Conservation (phyloP, 2,329 filamentous ascomycete species). For the Huntiella abstrusa region DNA sequence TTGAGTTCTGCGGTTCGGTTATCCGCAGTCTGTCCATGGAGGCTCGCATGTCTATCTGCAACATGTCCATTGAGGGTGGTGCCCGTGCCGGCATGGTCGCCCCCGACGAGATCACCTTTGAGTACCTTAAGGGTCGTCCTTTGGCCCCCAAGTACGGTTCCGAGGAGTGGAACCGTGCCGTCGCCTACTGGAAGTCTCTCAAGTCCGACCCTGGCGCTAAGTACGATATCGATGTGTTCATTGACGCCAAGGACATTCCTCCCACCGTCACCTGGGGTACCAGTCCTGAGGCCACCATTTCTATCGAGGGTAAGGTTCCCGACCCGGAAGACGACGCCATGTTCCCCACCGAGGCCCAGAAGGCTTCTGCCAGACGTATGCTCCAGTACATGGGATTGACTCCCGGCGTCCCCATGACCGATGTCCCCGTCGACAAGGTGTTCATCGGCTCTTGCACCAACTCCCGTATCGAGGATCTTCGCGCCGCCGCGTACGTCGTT, state of each 20-base stretch:
- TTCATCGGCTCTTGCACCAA: constrained; percentile 99
- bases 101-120: constrained; percentile 82
- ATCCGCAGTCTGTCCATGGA: constrained; percentile 86
- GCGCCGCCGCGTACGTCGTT: constrained; percentile 69
- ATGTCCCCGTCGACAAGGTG: constrained; percentile 84
- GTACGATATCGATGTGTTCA: constrained; percentile 75
- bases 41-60: constrained; percentile 97
- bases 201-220: constrained; percentile 74
- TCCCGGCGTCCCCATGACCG: constrained; percentile 73
- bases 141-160: constrained; percentile 72
- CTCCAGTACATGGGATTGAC: constrained; percentile 93
- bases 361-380: constrained; percentile 58
- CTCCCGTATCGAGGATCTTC: constrained; percentile 85
- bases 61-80: constrained; percentile 96
- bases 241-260: constrained; percentile 80
- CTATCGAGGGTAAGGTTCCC: constrained; percentile 80
- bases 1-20: constrained; percentile 92
- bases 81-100: constrained; percentile 94
- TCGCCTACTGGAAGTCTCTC: constrained; percentile 72
- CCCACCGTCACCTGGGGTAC: constrained; percentile 96
- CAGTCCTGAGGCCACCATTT: constrained; percentile 86
- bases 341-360: constrained; percentile 63
- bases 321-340: constrained; percentile 49
- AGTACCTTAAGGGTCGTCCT: constrained; percentile 82
- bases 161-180: constrained; percentile 74